Evolutionary conservation across 345 rosid species (phyloP), one percentile per base, ranked within the genome.

Genomic region (Populus tremula): DNA sequence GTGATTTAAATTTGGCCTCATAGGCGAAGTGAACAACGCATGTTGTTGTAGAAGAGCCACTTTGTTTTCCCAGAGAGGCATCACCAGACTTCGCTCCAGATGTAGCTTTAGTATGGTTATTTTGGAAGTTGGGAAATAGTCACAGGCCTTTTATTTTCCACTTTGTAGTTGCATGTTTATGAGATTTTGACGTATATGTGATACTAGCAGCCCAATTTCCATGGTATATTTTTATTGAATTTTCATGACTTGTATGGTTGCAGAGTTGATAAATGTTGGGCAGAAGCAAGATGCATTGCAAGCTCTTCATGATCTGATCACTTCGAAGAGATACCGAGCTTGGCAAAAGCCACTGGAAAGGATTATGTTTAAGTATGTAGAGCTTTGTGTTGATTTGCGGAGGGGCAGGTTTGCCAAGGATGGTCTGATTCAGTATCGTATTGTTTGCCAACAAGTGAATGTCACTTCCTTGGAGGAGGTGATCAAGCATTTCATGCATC

Each of bases 251-350:
- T 59, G 64, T 59, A 59, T 59, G 16, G 29, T 69, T 87, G 79
- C 86, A 96, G 98, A 94, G 78, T 72, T 96, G 85, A 94, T 96
- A 76, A 94, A 94, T 82, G 99, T 96, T 69, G 99, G 99, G 70
- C 99, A 96, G 87, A 96, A 94, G 85, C 97, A 90, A 85, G 99
- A 94, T 84, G 99, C 99, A 0, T 79, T 96, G 61, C 98, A 92
- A 82, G 93, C 93, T 0, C 94, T 96, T 72, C 99, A 96, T 75
- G 95, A 91, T 76, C 79, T 94, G 47, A 96, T 96, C 49, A 91
- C 98, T 35, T 92, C 98, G 10, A 96, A 96, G 86, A 90, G 97
- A 76, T 89, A 93, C 81, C 79, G 98, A 75, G 97, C 98, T 2
- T 96, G 98, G 99, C 98, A 94, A 80, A 96, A 96, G 82, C 83